These are phyloP conservation scores for Exserohilum rostratum DNA, from an alignment of 2,329 filamentous ascomycete genomes.

Conservation along the genomic window DNA sequence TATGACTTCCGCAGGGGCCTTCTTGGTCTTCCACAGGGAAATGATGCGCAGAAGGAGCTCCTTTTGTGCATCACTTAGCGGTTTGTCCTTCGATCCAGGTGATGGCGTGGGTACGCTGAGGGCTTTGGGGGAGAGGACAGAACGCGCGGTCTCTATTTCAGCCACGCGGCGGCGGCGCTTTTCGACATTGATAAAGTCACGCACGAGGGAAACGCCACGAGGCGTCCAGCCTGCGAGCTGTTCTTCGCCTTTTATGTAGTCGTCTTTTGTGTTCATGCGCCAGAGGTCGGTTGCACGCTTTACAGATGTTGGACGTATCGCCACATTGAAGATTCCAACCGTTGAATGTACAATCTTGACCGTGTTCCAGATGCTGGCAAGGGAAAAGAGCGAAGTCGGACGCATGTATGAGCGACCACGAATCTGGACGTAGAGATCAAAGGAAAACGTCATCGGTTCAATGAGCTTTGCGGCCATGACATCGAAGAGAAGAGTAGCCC, in stretches of 20 bases:
- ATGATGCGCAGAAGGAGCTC: conserved; percentile 61
- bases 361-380: conserved; percentile 82
- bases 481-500: conserved; percentile 86
- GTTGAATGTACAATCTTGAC: conserved; percentile 86
- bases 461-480: conserved; percentile 81
- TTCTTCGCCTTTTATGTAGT: conserved; percentile 97
- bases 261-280: conserved; percentile 93
- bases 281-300: conserved; percentile 92
- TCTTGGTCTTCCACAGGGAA: conserved; percentile 65
- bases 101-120: conserved; percentile 34
- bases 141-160: conserved; percentile 79
- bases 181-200: conserved; percentile 78
- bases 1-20: conserved; percentile 53
- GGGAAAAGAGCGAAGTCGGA: conserved; percentile 82
- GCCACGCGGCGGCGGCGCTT: conserved; percentile 75
- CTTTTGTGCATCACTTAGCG: conserved; percentile 46
- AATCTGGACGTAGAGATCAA: conserved; percentile 82
- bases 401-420: conserved; percentile 82
- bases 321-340: conserved; percentile 83
- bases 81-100: conserved; percentile 15
- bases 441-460: conserved; percentile 85
- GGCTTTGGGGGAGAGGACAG: conserved; percentile 64
- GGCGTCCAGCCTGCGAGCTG: conserved; percentile 83
- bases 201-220: conserved; percentile 86
- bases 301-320: conserved; percentile 84